A percentile compares a stretch with the other conserved stretches of the same genome.
phyloP scores from a whole-genome alignment of 2,329 filamentous ascomycete species.

The Colletotrichum agaves region DNA sequence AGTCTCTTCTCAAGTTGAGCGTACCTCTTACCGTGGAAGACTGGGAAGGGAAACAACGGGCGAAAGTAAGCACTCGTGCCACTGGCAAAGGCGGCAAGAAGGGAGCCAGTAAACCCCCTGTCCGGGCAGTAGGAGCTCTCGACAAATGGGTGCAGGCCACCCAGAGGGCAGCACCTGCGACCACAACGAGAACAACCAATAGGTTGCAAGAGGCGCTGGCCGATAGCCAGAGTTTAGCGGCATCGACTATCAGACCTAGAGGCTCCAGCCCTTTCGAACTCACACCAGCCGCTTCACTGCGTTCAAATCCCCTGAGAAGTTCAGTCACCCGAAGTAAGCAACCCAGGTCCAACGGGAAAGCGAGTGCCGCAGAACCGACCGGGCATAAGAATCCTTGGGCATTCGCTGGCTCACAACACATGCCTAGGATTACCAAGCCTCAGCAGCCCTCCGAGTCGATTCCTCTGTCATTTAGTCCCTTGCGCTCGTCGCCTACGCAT shows the following conservation, averaged over 20 bases:
- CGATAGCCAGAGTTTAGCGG: not conserved
- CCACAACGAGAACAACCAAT: not conserved
- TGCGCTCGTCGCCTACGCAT: slow-evolving; percentile 46
- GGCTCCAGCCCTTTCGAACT: not conserved
- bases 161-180: slow-evolving; percentile 44
- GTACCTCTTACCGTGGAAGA: slow-evolving; percentile 38
- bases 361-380: slow-evolving; percentile 40
- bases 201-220: not conserved
- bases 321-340: slow-evolving; percentile 46
- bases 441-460: slow-evolving; percentile 50
- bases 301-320: slow-evolving; percentile 6
- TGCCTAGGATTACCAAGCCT: slow-evolving; percentile 48
- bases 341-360: slow-evolving; percentile 42
- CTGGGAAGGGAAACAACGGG: slow-evolving; percentile 43
- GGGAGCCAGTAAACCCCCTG: slow-evolving; percentile 41
- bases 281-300: slow-evolving; percentile 1
- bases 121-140: slow-evolving; percentile 46
- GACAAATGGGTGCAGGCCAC: slow-evolving; percentile 55
- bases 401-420: slow-evolving; percentile 56
- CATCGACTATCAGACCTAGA: not conserved
- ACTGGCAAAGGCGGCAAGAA: slow-evolving; percentile 39
- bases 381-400: slow-evolving; percentile 49
- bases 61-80: slow-evolving; percentile 42
- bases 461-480: slow-evolving; percentile 58
- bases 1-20: slow-evolving; percentile 42